Percentiles rank a stretch among this genome's conserved stretches.
phyloP scores from a whole-genome alignment of 345 rosid genomes.

The Luvunga scandens region DNA sequence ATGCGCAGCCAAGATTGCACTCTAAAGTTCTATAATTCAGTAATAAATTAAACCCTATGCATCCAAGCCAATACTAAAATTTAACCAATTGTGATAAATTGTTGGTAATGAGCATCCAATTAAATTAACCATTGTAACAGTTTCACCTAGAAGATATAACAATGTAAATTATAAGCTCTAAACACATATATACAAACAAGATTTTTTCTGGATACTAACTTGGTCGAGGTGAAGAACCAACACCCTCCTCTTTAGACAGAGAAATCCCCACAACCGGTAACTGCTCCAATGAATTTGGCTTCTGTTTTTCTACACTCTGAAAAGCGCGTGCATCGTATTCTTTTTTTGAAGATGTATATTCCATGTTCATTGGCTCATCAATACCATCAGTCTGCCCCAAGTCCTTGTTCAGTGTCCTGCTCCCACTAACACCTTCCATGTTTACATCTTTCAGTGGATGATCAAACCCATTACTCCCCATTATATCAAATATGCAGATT shows the following conservation, averaged over 20 bases:
- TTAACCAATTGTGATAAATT: neutral
- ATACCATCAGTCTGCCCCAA: conserved; percentile 16
- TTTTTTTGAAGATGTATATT: conserved; percentile 22
- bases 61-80: neutral
- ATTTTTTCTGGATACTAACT: conserved; percentile 36
- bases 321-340: conserved; percentile 10
- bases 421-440: conserved; percentile 24
- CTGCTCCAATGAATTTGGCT: conserved; percentile 25
- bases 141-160: neutral
- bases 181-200: neutral
- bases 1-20: neutral
- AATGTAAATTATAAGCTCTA: neutral
- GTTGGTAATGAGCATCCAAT: neutral
- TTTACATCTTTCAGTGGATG: conserved; percentile 41
- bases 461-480: conserved; percentile 53
- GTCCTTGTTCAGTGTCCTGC: conserved; percentile 23
- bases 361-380: conserved; percentile 19
- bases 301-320: conserved; percentile 24
- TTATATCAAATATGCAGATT: conserved; percentile 23
- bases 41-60: neutral
- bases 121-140: neutral
- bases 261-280: conserved; percentile 33
- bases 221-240: conserved; percentile 28
- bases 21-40: neutral
- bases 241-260: conserved; percentile 12